Percentiles rank a stretch among this genome's conserved stretches.
These are phyloP conservation scores for Sporisorium graminicola DNA, from an alignment of 1,284 basidiomycete genomes.

Conservation along the genomic window DNA sequence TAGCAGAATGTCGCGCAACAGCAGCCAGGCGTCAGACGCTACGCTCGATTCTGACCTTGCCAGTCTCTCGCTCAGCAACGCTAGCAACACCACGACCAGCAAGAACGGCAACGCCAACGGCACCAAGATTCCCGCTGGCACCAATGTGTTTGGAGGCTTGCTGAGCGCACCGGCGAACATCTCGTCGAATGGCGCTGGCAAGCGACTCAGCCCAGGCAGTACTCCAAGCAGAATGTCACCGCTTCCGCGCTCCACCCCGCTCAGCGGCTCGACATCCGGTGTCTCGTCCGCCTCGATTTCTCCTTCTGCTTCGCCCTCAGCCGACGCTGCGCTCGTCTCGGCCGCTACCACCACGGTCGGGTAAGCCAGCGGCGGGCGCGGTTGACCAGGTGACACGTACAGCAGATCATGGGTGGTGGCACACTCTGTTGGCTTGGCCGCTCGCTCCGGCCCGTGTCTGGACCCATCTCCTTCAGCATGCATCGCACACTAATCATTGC, in stretches of 20 bases:
- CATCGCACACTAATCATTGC: background rate
- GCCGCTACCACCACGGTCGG: conserved; percentile 22
- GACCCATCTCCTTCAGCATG: background rate
- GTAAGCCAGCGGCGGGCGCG: background rate
- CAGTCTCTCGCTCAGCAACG: conserved; percentile 19
- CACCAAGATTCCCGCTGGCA: background rate
- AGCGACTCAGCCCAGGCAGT: conserved; percentile 7
- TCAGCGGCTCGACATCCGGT: background rate
- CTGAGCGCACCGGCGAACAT: conserved; percentile 20
- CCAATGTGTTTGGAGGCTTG: background rate
- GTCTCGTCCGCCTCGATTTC: background rate
- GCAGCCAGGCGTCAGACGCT: conserved; percentile 17
- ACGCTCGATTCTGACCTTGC: conserved; percentile 23
- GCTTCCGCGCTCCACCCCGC: background rate
- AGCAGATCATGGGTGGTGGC: background rate
- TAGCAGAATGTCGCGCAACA: conserved; percentile 38
- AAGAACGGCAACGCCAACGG: conserved; percentile 19
- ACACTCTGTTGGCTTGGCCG: conserved; percentile 15
- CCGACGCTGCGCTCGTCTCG: conserved; percentile 7
- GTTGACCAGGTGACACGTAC: background rate
- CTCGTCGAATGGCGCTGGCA: conserved; percentile 7
- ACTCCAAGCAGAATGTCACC: conserved; percentile 5
- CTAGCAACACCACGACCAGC: conserved; percentile 13
- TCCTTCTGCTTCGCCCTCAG: conserved; percentile 5
- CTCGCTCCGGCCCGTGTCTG: conserved; percentile 31